Conservation (phyloP, 2,329 filamentous ascomycete species). For the Diplodia mutila region DNA sequence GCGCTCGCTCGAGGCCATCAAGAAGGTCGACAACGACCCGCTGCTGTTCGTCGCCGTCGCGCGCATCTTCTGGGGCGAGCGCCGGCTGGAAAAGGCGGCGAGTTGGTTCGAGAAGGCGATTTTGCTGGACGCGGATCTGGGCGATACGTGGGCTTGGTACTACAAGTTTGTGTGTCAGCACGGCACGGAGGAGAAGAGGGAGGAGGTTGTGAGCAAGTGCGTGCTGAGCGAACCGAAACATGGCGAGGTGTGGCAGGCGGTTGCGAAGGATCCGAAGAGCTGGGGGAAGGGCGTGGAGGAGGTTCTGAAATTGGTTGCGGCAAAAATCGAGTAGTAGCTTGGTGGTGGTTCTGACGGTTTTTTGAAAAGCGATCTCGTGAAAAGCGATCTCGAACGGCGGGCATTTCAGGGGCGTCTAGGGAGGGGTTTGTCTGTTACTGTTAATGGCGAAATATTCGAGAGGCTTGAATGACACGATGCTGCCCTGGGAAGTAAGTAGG, state of each 20-base stretch:
- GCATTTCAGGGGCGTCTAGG: neutral
- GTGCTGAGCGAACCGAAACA: conserved; percentile 84
- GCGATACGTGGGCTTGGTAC: conserved; percentile 98
- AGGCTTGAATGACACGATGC: too few relatives aligned
- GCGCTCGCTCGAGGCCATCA: conserved; percentile 89
- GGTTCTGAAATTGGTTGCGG: conserved; percentile 77
- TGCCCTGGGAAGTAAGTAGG: too few relatives aligned
- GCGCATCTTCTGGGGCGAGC: conserved; percentile 93
- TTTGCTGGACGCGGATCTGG: conserved; percentile 80
- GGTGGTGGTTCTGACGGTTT: neutral
- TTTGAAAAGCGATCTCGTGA: neutral
- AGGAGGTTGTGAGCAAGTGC: conserved; percentile 81
- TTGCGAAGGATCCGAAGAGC: conserved; percentile 85
- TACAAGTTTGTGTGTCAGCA: conserved; percentile 91
- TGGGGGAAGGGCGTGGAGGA: conserved; percentile 76
- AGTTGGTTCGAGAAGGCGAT: conserved; percentile 98
- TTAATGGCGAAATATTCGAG: neutral
- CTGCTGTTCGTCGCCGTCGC: conserved; percentile 88
- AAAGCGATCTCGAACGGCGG: neutral
- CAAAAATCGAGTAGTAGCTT: conserved; percentile 47
- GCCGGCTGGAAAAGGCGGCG: conserved; percentile 88
- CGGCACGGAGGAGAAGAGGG: conserved; percentile 90
- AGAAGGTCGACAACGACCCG: conserved; percentile 92
- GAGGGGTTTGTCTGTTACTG: neutral
- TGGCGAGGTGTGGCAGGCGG: conserved; percentile 86